Evolutionary conservation across 1,284 basidiomycete genomes (phyloP).

Genomic region (Ceratobasidium sp.): DNA sequence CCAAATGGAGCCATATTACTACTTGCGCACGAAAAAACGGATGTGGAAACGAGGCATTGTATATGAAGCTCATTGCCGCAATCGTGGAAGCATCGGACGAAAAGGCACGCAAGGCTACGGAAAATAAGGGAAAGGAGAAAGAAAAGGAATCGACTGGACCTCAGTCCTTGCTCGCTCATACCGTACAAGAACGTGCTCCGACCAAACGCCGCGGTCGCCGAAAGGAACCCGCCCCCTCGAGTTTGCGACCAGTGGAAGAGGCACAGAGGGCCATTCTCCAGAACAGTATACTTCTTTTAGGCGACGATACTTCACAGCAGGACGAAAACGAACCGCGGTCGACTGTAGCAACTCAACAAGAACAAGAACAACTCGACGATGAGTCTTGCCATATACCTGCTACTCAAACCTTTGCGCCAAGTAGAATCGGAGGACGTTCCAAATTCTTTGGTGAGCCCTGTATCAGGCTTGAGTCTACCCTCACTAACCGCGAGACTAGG

Average conservation of each 20-base stretch:
- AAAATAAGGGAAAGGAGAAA: constrained; percentile 33
- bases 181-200: constrained; percentile 32
- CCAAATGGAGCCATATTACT: constrained; percentile 22
- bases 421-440: constrained; percentile 29
- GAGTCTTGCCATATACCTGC: constrained; percentile 16
- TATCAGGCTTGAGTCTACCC: background rate
- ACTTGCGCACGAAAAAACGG: constrained; percentile 28
- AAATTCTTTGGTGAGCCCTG: constrained; percentile 26
- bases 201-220: constrained; percentile 20
- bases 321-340: background rate
- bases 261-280: constrained; percentile 25
- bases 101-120: background rate
- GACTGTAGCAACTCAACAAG: background rate
- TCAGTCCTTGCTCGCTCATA: constrained; percentile 30
- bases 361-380: background rate
- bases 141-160: background rate
- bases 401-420: constrained; percentile 38
- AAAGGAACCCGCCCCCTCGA: background rate
- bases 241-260: constrained; percentile 21
- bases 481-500: background rate
- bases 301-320: background rate
- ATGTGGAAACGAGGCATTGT: background rate
- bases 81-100: constrained; percentile 17
- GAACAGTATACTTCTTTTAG: constrained; percentile 13
- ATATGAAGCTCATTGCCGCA: constrained; percentile 14